Evolutionary conservation across 1,284 basidiomycete genomes (phyloP).

Genomic region (Taiwanofungus camphoratus): DNA sequence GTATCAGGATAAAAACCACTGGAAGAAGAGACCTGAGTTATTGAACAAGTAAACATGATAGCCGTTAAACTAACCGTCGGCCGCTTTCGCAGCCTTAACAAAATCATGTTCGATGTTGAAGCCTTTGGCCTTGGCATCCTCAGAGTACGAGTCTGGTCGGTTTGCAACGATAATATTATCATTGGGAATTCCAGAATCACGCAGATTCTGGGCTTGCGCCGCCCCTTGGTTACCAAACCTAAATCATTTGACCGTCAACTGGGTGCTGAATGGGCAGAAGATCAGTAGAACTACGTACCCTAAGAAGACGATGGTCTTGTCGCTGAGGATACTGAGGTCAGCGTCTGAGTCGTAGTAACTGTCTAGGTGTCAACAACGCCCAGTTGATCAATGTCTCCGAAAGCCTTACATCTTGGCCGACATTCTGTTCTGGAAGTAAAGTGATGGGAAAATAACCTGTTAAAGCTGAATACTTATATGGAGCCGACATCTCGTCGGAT

Average conservation of each 20-base stretch:
- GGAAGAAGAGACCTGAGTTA: conserved; percentile 1
- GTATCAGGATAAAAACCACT: conserved; percentile 59
- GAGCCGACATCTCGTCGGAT: conserved; percentile 3
- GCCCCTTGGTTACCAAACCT: conserved; percentile 66
- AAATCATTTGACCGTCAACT: conserved; percentile 4
- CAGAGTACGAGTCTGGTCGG: conserved; percentile 51
- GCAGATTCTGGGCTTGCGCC: conserved; percentile 60
- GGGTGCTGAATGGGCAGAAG: neutral
- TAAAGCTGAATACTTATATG: too few relatives aligned
- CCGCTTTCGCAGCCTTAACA: conserved; percentile 45
- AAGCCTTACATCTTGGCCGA: conserved; percentile 43
- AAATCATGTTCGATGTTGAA: conserved; percentile 57
- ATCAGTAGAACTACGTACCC: conserved; percentile 39
- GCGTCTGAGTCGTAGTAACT: conserved; percentile 63
- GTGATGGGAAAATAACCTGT: too few relatives aligned
- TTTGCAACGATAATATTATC: conserved; percentile 57
- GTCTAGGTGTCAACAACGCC: conserved; percentile 8
- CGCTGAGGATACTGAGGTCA: conserved; percentile 39
- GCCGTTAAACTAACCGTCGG: conserved; percentile 38
- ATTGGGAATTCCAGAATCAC: conserved; percentile 59
- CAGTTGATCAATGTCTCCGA: neutral
- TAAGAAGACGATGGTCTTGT: conserved; percentile 55
- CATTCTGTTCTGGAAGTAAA: conserved; percentile 26
- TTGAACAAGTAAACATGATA: neutral
- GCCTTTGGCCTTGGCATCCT: conserved; percentile 49